A percentile compares a stretch with the other conserved stretches of the same genome.
Evolutionary conservation across 129 eudicot species (phyloP).

Genomic region (Pittosporum tobira): DNA sequence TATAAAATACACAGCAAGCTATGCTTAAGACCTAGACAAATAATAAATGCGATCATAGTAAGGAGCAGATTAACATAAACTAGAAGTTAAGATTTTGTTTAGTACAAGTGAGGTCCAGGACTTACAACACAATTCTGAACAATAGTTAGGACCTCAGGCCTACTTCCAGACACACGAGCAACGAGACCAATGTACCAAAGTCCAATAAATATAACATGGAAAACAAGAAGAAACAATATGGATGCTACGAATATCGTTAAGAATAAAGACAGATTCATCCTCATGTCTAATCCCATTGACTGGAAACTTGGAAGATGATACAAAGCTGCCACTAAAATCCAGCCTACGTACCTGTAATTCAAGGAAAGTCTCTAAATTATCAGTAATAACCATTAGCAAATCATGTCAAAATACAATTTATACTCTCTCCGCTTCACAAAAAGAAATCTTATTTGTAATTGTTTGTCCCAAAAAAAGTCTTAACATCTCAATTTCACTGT

Average conservation of each 20-base stretch:
- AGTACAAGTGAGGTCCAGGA: conserved; percentile 5
- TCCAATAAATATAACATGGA: conserved; percentile 71
- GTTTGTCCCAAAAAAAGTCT: background rate
- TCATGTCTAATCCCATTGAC: conserved; percentile 98
- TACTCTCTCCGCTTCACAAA: background rate
- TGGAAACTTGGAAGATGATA: conserved; percentile 97
- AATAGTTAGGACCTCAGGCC: conserved; percentile 83
- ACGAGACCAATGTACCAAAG: conserved; percentile 99
- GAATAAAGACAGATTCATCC: conserved; percentile 94
- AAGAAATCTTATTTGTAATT: background rate
- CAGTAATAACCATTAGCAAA: background rate
- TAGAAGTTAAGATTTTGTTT: background rate
- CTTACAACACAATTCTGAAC: conserved; percentile 96
- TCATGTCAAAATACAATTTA: no score
- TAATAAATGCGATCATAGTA: conserved; percentile 14
- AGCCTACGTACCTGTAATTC: conserved; percentile 66
- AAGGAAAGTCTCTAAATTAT: conserved; percentile 8
- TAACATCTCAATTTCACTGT: background rate
- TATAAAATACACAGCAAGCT: conserved; percentile 97
- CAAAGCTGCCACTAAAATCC: conserved; percentile 90
- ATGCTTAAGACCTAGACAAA: conserved; percentile 83
- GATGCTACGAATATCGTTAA: conserved; percentile 76
- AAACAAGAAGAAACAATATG: conserved; percentile 77
- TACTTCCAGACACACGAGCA: conserved; percentile 83
- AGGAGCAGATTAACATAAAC: conserved; percentile 7